Conservation (phyloP, 768 basidiomycete genomes). For the Mycena belliarum region DNA sequence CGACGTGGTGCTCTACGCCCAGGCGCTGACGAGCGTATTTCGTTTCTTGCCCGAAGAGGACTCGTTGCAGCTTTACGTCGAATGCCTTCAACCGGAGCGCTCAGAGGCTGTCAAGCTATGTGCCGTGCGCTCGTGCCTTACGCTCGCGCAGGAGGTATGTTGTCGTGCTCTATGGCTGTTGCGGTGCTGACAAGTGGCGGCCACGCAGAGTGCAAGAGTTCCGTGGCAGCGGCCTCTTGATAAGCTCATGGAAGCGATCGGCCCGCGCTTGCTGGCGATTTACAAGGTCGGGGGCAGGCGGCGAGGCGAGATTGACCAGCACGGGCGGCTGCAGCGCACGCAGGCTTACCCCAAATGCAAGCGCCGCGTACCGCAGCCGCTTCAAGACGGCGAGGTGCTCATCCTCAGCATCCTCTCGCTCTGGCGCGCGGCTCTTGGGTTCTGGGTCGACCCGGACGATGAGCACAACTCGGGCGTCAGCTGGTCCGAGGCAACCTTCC, state of each 20-base stretch:
- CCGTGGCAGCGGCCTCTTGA: slow-evolving; percentile 57
- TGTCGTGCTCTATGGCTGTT: slow-evolving; percentile 17
- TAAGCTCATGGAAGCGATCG: slow-evolving; percentile 46
- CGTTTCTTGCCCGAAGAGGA: slow-evolving; percentile 69
- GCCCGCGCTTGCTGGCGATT: slow-evolving; percentile 52
- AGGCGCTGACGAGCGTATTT: slow-evolving; percentile 72
- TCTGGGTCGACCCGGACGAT: slow-evolving; percentile 50
- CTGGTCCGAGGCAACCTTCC: slow-evolving; percentile 50
- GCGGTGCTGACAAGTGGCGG: neutral
- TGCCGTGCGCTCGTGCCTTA: slow-evolving; percentile 72
- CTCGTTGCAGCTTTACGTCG: slow-evolving; percentile 56
- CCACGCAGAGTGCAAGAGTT: slow-evolving; percentile 47
- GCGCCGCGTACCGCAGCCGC: slow-evolving; percentile 52
- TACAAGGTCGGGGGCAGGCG: slow-evolving; percentile 52
- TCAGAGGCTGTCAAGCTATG: slow-evolving; percentile 81
- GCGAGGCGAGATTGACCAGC: slow-evolving; percentile 62
- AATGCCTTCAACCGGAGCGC: slow-evolving; percentile 73
- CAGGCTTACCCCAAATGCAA: slow-evolving; percentile 63
- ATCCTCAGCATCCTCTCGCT: slow-evolving; percentile 68
- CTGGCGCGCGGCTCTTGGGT: slow-evolving; percentile 59
- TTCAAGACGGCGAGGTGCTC: slow-evolving; percentile 70
- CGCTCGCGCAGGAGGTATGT: slow-evolving; percentile 71
- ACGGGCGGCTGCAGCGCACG: slow-evolving; percentile 54
- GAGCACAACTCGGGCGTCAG: slow-evolving; percentile 35
- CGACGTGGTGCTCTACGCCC: slow-evolving; percentile 75